Percentiles rank a stretch among this genome's conserved stretches.
These are phyloP conservation scores for Aureobasidium sp. DNA, from an alignment of 2,329 filamentous ascomycete genomes.

Conservation along the genomic window DNA sequence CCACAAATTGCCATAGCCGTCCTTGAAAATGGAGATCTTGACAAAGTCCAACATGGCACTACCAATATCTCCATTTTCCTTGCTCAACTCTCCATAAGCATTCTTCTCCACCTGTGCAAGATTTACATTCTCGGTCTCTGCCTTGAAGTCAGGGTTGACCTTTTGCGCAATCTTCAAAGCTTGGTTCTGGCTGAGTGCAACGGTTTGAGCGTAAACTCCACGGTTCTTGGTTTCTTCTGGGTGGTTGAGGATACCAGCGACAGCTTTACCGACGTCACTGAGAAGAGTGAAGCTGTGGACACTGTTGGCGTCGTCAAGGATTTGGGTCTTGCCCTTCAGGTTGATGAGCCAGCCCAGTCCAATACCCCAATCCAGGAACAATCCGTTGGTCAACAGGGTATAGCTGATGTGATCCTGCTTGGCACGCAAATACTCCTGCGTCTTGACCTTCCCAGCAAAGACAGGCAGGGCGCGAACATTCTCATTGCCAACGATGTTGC, in stretches of 20 bases:
- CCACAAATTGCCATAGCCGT: slow-evolving; percentile 28
- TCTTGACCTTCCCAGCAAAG: slow-evolving; percentile 29
- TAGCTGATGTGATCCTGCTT: slow-evolving; percentile 26
- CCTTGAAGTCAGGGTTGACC: slow-evolving; percentile 14
- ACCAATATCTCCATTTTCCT: slow-evolving; percentile 17
- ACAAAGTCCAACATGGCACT: slow-evolving; percentile 25
- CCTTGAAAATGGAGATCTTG: slow-evolving; percentile 22
- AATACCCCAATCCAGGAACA: slow-evolving; percentile 33
- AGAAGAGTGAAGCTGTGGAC: slow-evolving; percentile 27
- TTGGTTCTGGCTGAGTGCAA: slow-evolving; percentile 30
- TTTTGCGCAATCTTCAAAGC: slow-evolving; percentile 29
- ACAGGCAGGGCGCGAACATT: slow-evolving; percentile 27
- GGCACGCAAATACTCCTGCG: slow-evolving; percentile 28
- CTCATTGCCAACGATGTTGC: slow-evolving; percentile 27
- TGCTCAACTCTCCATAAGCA: slow-evolving; percentile 24
- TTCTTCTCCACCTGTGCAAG: slow-evolving; percentile 26
- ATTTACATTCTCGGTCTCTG: slow-evolving; percentile 15
- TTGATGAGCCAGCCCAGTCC: slow-evolving; percentile 26
- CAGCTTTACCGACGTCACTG: slow-evolving; percentile 26
- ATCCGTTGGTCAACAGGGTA: slow-evolving; percentile 28
- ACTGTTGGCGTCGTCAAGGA: slow-evolving; percentile 31
- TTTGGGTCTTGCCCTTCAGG: slow-evolving; percentile 20
- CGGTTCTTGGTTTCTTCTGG: slow-evolving; percentile 30
- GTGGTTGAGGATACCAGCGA: slow-evolving; percentile 27
- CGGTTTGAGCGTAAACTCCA: slow-evolving; percentile 30